Percentiles rank a stretch among this genome's conserved stretches.
These are phyloP conservation scores for Nakazawaea ishiwadae DNA, from an alignment of 805 yeast species.

Conservation along the genomic window DNA sequence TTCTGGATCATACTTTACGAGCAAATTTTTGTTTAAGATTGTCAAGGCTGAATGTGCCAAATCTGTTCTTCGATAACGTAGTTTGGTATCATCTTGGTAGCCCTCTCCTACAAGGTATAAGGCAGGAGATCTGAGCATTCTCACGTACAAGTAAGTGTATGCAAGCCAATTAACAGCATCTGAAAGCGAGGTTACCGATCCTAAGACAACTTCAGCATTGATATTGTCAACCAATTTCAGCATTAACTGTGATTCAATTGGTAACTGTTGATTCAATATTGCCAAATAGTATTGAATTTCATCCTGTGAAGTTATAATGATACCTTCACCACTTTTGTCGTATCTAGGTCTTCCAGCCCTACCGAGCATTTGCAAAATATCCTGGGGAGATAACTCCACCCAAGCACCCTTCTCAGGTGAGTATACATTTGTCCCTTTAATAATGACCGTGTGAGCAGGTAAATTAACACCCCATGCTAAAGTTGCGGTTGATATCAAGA, in stretches of 20 bases:
- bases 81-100: conserved; percentile 47
- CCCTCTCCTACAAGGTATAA: conserved; percentile 73
- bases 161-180: conserved; percentile 83
- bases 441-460: conserved; percentile 92
- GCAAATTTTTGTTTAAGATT: conserved; percentile 48
- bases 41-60: conserved; percentile 73
- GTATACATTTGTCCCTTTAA: conserved; percentile 90
- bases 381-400: conserved; percentile 93
- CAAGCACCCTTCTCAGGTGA: conserved; percentile 87
- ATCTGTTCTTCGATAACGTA: conserved; percentile 50
- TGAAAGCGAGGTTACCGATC: conserved; percentile 51
- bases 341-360: conserved; percentile 97
- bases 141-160: conserved; percentile 69
- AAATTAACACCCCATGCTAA: conserved; percentile 96
- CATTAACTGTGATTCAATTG: conserved; percentile 86
- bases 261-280: conserved; percentile 83
- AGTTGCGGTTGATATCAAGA: conserved; percentile 86
- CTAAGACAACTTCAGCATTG: conserved; percentile 84
- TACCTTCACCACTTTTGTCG: conserved; percentile 90
- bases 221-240: conserved; percentile 64
- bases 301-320: conserved; percentile 81
- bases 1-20: conserved; percentile 52
- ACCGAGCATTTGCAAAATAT: conserved; percentile 94
- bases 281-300: conserved; percentile 88
- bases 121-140: conserved; percentile 72